A percentile compares a stretch with the other conserved stretches of the same genome.
phyloP scores from a whole-genome alignment of 129 eudicot genomes.

The Kitagawia praeruptora region DNA sequence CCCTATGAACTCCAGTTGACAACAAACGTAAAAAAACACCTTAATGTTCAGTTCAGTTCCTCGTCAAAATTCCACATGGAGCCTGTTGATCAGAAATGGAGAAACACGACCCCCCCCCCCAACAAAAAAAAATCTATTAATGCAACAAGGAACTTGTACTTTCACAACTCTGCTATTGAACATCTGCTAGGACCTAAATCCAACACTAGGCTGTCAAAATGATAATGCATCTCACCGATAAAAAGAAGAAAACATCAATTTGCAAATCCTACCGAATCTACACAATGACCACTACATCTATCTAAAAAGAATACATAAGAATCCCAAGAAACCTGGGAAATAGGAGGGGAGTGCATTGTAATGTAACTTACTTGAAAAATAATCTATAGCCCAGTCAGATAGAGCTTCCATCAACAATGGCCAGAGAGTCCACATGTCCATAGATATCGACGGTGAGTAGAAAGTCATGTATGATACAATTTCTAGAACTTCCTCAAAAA shows the following conservation, averaged over 20 bases:
- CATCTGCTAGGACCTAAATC: background rate
- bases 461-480: slow-evolving; percentile 92
- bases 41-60: too few species aligned
- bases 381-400: slow-evolving; percentile 95
- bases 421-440: slow-evolving; percentile 99
- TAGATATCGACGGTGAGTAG: slow-evolving; percentile 76
- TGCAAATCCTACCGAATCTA: background rate
- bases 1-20: too few species aligned
- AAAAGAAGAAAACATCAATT: background rate
- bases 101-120: background rate
- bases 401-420: slow-evolving; percentile 88
- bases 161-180: background rate
- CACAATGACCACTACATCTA: background rate
- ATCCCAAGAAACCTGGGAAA: background rate
- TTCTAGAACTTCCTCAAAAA: slow-evolving; percentile 89
- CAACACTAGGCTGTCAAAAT: background rate
- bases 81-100: background rate
- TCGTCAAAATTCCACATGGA: background rate
- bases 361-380: slow-evolving; percentile 66
- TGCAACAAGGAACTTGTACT: background rate
- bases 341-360: background rate
- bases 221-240: background rate
- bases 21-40: too few species aligned
- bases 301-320: background rate
- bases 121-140: too few species aligned